A percentile compares a stretch with the other conserved stretches of the same genome.
phyloP scores from a whole-genome alignment of 2,329 filamentous ascomycete species.

The Periconia sp. region DNA sequence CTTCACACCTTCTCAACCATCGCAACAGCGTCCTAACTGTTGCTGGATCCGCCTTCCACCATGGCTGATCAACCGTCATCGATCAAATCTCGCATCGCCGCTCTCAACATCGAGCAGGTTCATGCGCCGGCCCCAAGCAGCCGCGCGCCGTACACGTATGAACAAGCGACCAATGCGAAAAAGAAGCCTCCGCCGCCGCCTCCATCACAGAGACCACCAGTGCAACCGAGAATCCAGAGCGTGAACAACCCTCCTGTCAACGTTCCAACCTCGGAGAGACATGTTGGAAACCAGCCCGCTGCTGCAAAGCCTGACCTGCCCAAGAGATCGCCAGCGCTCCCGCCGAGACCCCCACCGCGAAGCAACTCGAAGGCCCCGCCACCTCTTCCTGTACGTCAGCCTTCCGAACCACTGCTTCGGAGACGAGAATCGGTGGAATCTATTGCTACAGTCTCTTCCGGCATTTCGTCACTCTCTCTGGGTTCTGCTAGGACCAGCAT shows the following conservation, averaged over 20 bases:
- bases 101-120: constrained; percentile 55
- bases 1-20: not conserved
- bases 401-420: constrained; percentile 45
- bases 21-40: not conserved
- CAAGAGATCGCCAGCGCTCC: constrained; percentile 35
- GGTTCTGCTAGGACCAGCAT: constrained; percentile 54
- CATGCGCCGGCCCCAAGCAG: constrained; percentile 43
- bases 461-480: constrained; percentile 56
- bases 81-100: constrained; percentile 56
- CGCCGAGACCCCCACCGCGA: constrained; percentile 57
- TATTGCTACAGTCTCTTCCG: constrained; percentile 57
- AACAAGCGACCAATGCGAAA: constrained; percentile 37
- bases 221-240: constrained; percentile 39
- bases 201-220: constrained; percentile 43
- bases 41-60: constrained; percentile 8
- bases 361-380: constrained; percentile 46
- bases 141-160: constrained; percentile 44
- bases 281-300: constrained; percentile 49
- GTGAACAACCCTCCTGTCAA: constrained; percentile 50
- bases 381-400: constrained; percentile 52
- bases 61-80: constrained; percentile 42
- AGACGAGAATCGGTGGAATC: constrained; percentile 54
- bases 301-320: constrained; percentile 20
- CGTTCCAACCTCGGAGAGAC: constrained; percentile 36
- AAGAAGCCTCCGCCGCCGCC: constrained; percentile 46